These are phyloP conservation scores for Thalassiosira oceanica DNA, from an alignment of 352 stramenopile species.

Conservation along the genomic window DNA sequence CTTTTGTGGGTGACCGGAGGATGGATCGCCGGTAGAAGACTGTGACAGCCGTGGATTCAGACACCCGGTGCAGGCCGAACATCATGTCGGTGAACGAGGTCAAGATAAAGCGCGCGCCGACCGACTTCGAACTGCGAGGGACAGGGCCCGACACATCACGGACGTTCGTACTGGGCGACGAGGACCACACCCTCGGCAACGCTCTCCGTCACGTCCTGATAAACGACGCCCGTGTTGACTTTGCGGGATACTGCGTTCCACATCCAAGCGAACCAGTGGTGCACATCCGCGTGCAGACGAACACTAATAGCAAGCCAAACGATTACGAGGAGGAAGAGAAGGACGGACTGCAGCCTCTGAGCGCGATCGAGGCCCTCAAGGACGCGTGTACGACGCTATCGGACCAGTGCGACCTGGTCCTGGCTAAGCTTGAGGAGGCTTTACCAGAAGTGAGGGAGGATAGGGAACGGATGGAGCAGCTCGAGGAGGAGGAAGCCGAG, in stretches of 20 bases:
- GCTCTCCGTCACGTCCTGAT: conserved; percentile 73
- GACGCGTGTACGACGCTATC: conserved; percentile 69
- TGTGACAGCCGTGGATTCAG: too few relatives aligned
- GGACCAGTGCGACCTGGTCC: conserved; percentile 69
- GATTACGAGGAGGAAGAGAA: conserved; percentile 4
- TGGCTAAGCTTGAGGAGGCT: conserved; percentile 59
- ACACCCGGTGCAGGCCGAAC: too few relatives aligned
- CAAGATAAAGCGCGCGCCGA: conserved; percentile 50
- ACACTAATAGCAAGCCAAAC: conserved; percentile 3
- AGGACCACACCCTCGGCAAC: conserved; percentile 81
- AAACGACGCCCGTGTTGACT: conserved; percentile 85
- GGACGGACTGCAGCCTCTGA: conserved; percentile 18
- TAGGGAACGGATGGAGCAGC: conserved; percentile 44
- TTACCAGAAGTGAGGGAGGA: conserved; percentile 69
- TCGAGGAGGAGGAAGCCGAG: conserved; percentile 47
- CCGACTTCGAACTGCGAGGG: conserved; percentile 56
- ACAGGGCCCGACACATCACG: conserved; percentile 57
- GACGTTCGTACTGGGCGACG: conserved; percentile 75
- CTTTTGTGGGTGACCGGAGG: too few relatives aligned
- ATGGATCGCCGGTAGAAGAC: too few relatives aligned
- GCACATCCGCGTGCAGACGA: conserved; percentile 89
- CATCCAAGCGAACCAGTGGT: conserved; percentile 93
- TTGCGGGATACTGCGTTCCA: conserved; percentile 93
- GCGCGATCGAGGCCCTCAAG: conserved; percentile 66
- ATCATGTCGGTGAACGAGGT: conserved; percentile 81